phyloP scores from a whole-genome alignment of 805 yeast species.

The Metschnikowia similis region DNA sequence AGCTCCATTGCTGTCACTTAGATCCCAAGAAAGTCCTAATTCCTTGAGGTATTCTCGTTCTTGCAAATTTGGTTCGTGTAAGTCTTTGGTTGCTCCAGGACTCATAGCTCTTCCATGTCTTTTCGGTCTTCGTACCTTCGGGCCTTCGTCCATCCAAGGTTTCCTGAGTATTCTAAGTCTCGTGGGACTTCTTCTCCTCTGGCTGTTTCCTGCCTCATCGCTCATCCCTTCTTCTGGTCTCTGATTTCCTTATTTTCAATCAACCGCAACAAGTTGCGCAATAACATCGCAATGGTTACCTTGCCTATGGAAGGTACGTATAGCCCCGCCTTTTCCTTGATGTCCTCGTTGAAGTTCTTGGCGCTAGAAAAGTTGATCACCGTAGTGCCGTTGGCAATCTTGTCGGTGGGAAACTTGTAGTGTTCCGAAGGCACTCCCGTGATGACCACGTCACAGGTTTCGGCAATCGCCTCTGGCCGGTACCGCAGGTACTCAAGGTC shows the following conservation, averaged over 20 bases:
- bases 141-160: too few species aligned
- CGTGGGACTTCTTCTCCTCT: too few species aligned
- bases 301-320: constrained; percentile 96
- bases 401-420: constrained; percentile 83
- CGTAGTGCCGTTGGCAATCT: constrained; percentile 81
- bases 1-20: too few species aligned
- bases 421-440: constrained; percentile 88
- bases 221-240: background rate
- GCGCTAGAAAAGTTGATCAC: constrained; percentile 86
- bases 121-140: too few species aligned
- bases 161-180: too few species aligned
- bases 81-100: too few species aligned
- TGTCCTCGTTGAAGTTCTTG: constrained; percentile 79
- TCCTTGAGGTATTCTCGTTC: too few species aligned
- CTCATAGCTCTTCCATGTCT: too few species aligned
- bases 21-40: too few species aligned
- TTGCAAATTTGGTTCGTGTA: too few species aligned
- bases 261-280: constrained; percentile 82
- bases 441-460: constrained; percentile 81
- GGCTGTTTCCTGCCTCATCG: too few species aligned
- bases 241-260: constrained; percentile 54
- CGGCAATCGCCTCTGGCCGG: constrained; percentile 61
- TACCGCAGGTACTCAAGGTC: constrained; percentile 46
- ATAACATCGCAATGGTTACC: constrained; percentile 91
- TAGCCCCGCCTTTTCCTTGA: constrained; percentile 80